Percentiles rank a stretch among this genome's conserved stretches.
Evolutionary conservation across 2,329 filamentous ascomycete species (phyloP).

Genomic region (Chrysosphaeria jannelii): DNA sequence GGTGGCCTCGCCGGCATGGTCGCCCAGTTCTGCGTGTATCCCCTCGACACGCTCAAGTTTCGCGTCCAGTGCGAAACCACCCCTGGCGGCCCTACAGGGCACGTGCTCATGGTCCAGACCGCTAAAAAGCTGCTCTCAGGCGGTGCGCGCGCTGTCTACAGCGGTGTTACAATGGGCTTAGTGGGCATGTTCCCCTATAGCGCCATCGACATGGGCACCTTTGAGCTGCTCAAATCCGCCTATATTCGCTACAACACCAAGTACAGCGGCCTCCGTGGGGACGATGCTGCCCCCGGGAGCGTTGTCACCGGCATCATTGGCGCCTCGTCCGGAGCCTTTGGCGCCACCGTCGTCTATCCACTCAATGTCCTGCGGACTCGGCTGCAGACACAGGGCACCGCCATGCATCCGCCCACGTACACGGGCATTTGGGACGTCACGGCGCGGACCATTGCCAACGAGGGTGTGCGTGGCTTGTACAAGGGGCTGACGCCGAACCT

Average conservation of each 20-base stretch:
- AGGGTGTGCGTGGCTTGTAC: constrained; percentile 68
- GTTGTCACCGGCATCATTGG: constrained; percentile 70
- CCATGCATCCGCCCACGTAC: constrained; percentile 73
- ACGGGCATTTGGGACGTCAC: constrained; percentile 76
- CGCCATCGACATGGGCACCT: constrained; percentile 84
- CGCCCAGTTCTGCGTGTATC: constrained; percentile 89
- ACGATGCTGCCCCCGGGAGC: constrained; percentile 55
- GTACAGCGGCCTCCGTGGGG: constrained; percentile 40
- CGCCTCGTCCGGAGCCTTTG: constrained; percentile 69
- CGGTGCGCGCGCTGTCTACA: constrained; percentile 52
- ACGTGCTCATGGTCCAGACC: constrained; percentile 53
- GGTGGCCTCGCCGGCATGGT: constrained; percentile 84
- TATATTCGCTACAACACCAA: constrained; percentile 43
- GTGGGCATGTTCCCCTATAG: constrained; percentile 95
- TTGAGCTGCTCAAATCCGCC: constrained; percentile 63
- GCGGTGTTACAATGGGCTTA: constrained; percentile 76
- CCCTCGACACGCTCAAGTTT: constrained; percentile 58
- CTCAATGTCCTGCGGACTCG: constrained; percentile 79
- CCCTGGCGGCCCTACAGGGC: constrained; percentile 54
- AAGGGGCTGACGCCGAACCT: constrained; percentile 87
- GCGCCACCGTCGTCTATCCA: constrained; percentile 82
- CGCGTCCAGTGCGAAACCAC: constrained; percentile 85
- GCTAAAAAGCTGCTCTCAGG: constrained; percentile 61
- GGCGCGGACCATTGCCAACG: constrained; percentile 48
- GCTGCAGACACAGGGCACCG: constrained; percentile 78